These are phyloP conservation scores for Umbelopsis sp. DNA, from an alignment of 192 early-diverging fungal species.

Conservation along the genomic window DNA sequence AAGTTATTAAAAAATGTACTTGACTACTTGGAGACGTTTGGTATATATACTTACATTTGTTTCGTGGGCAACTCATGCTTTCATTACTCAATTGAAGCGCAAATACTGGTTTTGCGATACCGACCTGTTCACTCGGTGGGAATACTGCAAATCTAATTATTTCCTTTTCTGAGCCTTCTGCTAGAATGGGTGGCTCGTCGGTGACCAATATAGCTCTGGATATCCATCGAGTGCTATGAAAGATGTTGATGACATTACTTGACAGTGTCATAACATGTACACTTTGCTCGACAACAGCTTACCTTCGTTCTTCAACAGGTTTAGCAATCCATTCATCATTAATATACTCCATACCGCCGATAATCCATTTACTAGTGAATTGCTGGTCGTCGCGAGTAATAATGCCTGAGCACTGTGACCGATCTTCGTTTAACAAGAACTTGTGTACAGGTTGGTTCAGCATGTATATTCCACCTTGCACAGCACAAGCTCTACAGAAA, in stretches of 20 bases:
- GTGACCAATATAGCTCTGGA: slow-evolving; percentile 22
- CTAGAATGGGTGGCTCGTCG: not conserved
- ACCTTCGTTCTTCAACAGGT: slow-evolving; percentile 29
- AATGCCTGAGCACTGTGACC: slow-evolving; percentile 40
- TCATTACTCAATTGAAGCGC: slow-evolving; percentile 20
- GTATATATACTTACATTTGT: slow-evolving; percentile 15
- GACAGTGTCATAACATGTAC: too few relatives aligned
- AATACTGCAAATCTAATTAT: slow-evolving; percentile 21
- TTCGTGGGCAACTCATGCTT: slow-evolving; percentile 23
- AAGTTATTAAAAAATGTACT: slow-evolving; percentile 6
- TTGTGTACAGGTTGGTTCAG: slow-evolving; percentile 55
- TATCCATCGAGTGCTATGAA: not conserved
- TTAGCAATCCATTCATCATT: slow-evolving; percentile 36
- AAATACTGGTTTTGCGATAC: slow-evolving; percentile 1
- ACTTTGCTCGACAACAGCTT: not conserved
- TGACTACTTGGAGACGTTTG: not conserved
- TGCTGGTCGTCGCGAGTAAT: slow-evolving; percentile 42
- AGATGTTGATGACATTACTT: not conserved
- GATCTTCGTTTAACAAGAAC: slow-evolving; percentile 40
- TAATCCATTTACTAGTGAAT: slow-evolving; percentile 46
- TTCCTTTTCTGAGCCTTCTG: slow-evolving; percentile 10
- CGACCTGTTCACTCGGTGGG: slow-evolving; percentile 15
- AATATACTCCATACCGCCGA: slow-evolving; percentile 58
- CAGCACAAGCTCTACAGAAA: slow-evolving; percentile 89
- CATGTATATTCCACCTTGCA: slow-evolving; percentile 90